Percentiles rank a stretch among this genome's conserved stretches.
Conservation (phyloP, 352 stramenopile genomes). For the Nothophytophthora sp. region DNA sequence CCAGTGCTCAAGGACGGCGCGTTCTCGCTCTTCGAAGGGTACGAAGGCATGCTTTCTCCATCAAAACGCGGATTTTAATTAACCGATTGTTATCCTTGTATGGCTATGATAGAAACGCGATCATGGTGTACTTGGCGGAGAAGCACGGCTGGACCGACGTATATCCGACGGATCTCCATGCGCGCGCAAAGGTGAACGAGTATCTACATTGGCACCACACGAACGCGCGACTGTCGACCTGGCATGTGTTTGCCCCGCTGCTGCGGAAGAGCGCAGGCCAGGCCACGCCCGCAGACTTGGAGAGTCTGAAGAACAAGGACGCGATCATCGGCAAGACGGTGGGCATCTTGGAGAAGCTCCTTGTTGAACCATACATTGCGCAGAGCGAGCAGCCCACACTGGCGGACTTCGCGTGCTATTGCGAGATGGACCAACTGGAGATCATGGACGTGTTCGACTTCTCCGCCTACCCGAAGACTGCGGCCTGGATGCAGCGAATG, state of each 20-base stretch:
- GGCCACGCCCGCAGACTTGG: conserved; percentile 21
- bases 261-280: conserved; percentile 25
- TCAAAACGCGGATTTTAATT: too few relatives aligned
- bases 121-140: conserved; percentile 47
- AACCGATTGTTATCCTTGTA: conserved; percentile 26
- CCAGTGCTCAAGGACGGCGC: conserved; percentile 35
- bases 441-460: conserved; percentile 37
- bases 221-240: conserved; percentile 39
- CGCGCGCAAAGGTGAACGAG: conserved; percentile 62
- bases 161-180: conserved; percentile 41
- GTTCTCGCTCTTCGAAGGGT: conserved; percentile 33
- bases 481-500: conserved; percentile 33
- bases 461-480: conserved; percentile 21
- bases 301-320: conserved; percentile 17
- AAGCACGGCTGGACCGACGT: conserved; percentile 45
- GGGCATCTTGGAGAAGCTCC: conserved; percentile 26
- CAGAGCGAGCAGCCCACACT: conserved; percentile 32
- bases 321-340: conserved; percentile 8
- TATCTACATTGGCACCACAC: conserved; percentile 73
- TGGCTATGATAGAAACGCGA: conserved; percentile 27
- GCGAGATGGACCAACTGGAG: conserved; percentile 40
- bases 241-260: conserved; percentile 40
- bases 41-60: too few relatives aligned
- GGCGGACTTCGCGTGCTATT: conserved; percentile 46
- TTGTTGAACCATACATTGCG: conserved; percentile 25